Percentiles rank a stretch among this genome's conserved stretches.
phyloP scores from a whole-genome alignment of 371 early-diverging fungal species.

The Batkoa obscura region DNA sequence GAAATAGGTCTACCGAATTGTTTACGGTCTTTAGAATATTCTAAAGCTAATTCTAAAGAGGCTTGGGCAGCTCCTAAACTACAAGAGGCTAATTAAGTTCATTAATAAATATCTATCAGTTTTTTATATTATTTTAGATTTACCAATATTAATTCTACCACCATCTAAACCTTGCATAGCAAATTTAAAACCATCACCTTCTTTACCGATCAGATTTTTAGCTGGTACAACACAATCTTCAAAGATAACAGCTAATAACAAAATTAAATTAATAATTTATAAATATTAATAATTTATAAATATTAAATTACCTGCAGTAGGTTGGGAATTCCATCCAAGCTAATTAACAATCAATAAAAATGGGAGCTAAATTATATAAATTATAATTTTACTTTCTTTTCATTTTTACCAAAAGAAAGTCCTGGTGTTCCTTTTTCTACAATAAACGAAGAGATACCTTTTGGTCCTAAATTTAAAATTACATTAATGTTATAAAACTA shows the following conservation, averaged over 20 bases:
- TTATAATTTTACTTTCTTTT: no score
- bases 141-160: constrained; percentile 35
- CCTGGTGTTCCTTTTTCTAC: constrained; percentile 35
- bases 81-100: constrained; percentile 20
- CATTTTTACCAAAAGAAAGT: constrained; percentile 41
- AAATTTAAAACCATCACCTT: constrained; percentile 37
- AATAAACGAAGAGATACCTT: constrained; percentile 31
- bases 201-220: constrained; percentile 26
- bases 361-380: no score
- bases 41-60: constrained; percentile 24
- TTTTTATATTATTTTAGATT: not conserved
- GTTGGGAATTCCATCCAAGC: constrained; percentile 37
- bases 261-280: no score
- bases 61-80: constrained; percentile 41
- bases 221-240: constrained; percentile 32
- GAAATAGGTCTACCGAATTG: constrained; percentile 27
- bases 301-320: no score
- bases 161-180: constrained; percentile 47
- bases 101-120: no score
- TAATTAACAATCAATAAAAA: no score
- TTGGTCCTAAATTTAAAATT: constrained; percentile 16
- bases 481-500: not conserved
- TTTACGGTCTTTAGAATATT: constrained; percentile 27
- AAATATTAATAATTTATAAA: no score
- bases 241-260: constrained; percentile 30